phyloP scores from a whole-genome alignment of 140 eudicot species.

The Bidens hawaiensis region DNA sequence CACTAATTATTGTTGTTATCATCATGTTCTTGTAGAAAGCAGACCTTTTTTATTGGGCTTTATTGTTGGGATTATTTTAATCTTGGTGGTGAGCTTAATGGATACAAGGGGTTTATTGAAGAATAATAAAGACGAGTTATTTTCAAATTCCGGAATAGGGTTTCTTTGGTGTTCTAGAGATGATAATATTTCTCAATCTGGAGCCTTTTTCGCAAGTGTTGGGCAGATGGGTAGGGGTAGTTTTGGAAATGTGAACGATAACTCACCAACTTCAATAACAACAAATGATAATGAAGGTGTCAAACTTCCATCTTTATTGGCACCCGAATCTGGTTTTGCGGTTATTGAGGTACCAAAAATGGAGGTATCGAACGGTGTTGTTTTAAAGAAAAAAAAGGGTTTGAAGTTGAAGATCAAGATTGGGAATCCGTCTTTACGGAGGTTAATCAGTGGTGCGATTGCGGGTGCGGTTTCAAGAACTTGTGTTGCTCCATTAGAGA shows the following conservation, averaged over 20 bases:
- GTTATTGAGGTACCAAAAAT: constrained; percentile 31
- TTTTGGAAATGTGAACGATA: constrained; percentile 27
- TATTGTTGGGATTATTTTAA: constrained; percentile 8
- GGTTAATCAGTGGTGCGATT: constrained; percentile 80
- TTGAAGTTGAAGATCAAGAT: constrained; percentile 62
- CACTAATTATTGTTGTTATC: not conserved
- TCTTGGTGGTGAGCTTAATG: constrained; percentile 38
- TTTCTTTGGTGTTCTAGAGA: constrained; percentile 66
- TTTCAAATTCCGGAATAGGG: constrained; percentile 64
- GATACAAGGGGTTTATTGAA: constrained; percentile 33
- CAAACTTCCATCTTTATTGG: constrained; percentile 31
- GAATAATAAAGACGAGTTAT: constrained; percentile 34
- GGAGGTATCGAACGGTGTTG: constrained; percentile 24
- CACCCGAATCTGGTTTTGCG: constrained; percentile 37
- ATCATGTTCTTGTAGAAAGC: constrained; percentile 24
- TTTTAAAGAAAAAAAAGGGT: constrained; percentile 44
- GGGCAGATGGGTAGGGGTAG: constrained; percentile 55
- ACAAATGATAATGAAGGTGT: constrained; percentile 37
- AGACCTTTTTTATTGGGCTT: constrained; percentile 5
- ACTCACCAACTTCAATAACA: too few species aligned
- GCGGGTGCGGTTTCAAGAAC: constrained; percentile 92
- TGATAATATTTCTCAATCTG: constrained; percentile 27
- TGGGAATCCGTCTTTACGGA: constrained; percentile 66
- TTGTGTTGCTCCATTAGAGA: constrained; percentile 86
- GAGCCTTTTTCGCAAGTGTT: constrained; percentile 48